phyloP scores from a whole-genome alignment of 805 yeast species.

The Sugiyamaella boreocaroliniensis region DNA sequence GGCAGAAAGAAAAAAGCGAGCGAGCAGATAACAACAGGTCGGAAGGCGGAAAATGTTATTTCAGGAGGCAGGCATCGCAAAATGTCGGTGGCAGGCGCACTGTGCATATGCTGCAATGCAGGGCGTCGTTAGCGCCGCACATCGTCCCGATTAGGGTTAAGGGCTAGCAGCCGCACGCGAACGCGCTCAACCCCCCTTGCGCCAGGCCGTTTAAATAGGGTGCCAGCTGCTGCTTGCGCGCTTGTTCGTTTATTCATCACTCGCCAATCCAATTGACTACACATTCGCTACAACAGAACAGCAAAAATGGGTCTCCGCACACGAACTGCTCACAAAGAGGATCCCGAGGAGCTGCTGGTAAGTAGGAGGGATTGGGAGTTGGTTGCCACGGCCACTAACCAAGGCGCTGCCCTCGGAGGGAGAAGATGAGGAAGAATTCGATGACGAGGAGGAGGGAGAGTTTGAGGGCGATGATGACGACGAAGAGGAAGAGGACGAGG shows the following conservation, averaged over 20 bases:
- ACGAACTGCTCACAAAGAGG: neutral
- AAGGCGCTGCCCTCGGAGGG: conserved; percentile 18
- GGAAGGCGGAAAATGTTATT: neutral
- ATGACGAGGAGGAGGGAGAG: conserved; percentile 12
- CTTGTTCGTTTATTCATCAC: no score
- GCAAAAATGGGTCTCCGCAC: neutral
- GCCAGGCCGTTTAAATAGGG: no score
- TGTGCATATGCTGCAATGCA: neutral
- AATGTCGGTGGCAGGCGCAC: neutral
- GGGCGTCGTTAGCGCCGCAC: neutral
- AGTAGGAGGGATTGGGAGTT: neutral
- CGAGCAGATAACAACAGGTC: neutral
- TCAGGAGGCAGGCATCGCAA: neutral
- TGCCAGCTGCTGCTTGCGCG: neutral
- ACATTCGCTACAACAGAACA: neutral
- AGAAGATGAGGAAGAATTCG: conserved; percentile 14
- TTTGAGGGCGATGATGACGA: conserved; percentile 12
- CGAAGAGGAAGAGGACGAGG: conserved; percentile 15
- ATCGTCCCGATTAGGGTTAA: neutral
- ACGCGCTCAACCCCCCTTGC: neutral
- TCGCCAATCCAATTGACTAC: no score
- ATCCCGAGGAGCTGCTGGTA: neutral
- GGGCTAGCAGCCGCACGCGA: neutral
- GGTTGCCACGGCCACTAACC: neutral
- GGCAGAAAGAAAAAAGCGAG: neutral